Evolutionary conservation across 805 yeast genomes (phyloP), one percentile per base, ranked within the genome.

Genomic region (Blastobotrys chiropterorum): DNA sequence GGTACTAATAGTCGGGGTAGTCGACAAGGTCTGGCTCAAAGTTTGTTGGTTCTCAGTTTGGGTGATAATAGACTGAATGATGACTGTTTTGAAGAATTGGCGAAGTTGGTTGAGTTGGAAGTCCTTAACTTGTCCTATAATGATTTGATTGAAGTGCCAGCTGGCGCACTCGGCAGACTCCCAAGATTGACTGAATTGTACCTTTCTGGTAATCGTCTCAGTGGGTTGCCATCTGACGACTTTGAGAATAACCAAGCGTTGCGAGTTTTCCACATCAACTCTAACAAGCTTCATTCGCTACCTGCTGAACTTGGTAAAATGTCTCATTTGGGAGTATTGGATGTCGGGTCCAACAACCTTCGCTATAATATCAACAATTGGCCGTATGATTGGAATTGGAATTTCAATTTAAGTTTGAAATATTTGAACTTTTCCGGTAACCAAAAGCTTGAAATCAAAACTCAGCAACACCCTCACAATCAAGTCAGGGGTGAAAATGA

Each of bases 301-400:
- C 98, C 99, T 0, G 85, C 96, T 0, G 99, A 92, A 63, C 68
- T 94, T 46, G 81, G 92, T 6, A 83, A 83, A 53, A 75, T 90
- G 45, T 63, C 69, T 1, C 76, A 79, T 21, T 70, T 94, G 62
- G 78, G 77, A 31, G 84, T 82, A 7, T 75, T 94, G 38, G 99
- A 94, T 70, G 94, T 88, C 15, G 96, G 97, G 2, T 86, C 95
- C 1, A 94, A 94, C 66, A 84, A 83, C 55, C 73, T 94, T 68
- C 86, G 90, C 62, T 94, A 94, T 68, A 94, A 94, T 61, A 89
- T 92, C 51, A 85, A 94, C 2, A 94, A 94, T 67, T 87, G 90
- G 78, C 95, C 94, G 14, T 92, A 88, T 64, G 99, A 94, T 66
- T 94, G 98, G 97, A 94, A 89, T 68, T 94, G 99, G 99, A 83